A percentile compares a stretch with the other conserved stretches of the same genome.
Conservation (phyloP, 2,329 filamentous ascomycete species). For the Pseudohalonectria lignicola region DNA sequence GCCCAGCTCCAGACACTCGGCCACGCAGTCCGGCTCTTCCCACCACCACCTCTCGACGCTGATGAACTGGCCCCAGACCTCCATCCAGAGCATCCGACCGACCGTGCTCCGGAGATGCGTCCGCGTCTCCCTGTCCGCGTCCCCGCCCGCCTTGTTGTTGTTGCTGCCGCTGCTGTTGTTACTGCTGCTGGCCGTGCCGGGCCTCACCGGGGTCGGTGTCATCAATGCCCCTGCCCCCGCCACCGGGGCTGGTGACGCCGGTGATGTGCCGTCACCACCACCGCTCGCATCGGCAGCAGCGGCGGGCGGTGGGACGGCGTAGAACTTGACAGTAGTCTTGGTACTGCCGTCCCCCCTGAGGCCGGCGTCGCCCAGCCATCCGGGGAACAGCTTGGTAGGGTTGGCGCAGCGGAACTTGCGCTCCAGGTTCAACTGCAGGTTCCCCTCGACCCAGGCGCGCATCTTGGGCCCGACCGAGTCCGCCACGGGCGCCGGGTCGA, state of each 20-base stretch:
- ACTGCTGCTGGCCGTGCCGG: not conserved
- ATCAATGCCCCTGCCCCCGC: not conserved
- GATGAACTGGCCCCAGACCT: slow-evolving; percentile 46
- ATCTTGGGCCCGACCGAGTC: slow-evolving; percentile 45
- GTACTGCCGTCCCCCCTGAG: slow-evolving; percentile 36
- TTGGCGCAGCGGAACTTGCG: slow-evolving; percentile 46
- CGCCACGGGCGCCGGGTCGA: slow-evolving; percentile 49
- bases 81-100: slow-evolving; percentile 48
- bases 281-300: not conserved
- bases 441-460: slow-evolving; percentile 49
- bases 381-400: slow-evolving; percentile 45
- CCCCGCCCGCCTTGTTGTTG: not conserved
- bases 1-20: slow-evolving; percentile 40
- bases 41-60: slow-evolving; percentile 47
- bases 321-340: slow-evolving; percentile 35
- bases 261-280: not conserved
- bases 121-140: slow-evolving; percentile 21
- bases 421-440: slow-evolving; percentile 49
- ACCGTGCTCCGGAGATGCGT: slow-evolving; percentile 39
- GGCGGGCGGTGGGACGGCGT: slow-evolving; percentile 23
- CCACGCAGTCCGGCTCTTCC: slow-evolving; percentile 42
- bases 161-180: not conserved
- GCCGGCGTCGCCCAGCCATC: slow-evolving; percentile 45
- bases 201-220: no score
- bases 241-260: not conserved